Evolutionary conservation across 352 stramenopile genomes (phyloP).

Genomic region (Phytophthora constricta): DNA sequence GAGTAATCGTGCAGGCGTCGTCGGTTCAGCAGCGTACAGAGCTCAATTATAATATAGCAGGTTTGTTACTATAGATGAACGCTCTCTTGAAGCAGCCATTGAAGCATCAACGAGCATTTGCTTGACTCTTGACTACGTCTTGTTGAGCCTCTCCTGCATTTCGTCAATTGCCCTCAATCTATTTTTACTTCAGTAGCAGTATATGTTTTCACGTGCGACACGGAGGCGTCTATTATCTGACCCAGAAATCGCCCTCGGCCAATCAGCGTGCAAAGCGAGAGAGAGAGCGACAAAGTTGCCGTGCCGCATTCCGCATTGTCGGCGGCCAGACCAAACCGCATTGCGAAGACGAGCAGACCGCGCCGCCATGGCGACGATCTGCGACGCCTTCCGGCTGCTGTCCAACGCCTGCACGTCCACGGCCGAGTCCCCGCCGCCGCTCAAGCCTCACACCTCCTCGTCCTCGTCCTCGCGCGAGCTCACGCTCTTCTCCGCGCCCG

Average conservation of each 20-base stretch:
- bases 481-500: conserved; percentile 17
- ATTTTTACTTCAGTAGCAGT: too few species aligned
- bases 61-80: not conserved
- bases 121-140: too few species aligned
- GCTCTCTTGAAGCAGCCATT: too few species aligned
- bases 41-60: not conserved
- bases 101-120: too few species aligned
- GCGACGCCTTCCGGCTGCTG: conserved; percentile 49
- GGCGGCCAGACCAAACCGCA: conserved; percentile 16
- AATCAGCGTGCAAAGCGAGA: not conserved
- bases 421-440: conserved; percentile 42
- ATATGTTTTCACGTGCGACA: too few species aligned
- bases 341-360: not conserved
- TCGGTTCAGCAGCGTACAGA: not conserved
- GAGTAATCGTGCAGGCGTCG: not conserved
- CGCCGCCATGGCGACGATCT: conserved; percentile 44
- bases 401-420: conserved; percentile 41
- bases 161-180: conserved; percentile 10
- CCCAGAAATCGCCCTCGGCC: too few species aligned
- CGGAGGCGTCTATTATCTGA: too few species aligned
- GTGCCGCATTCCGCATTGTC: not conserved
- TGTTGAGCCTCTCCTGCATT: conserved; percentile 7
- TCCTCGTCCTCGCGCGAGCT: conserved; percentile 45
- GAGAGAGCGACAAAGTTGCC: not conserved
- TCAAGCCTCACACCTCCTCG: conserved; percentile 20